Conservation (phyloP, 768 basidiomycete genomes). For the Collybia nuda region DNA sequence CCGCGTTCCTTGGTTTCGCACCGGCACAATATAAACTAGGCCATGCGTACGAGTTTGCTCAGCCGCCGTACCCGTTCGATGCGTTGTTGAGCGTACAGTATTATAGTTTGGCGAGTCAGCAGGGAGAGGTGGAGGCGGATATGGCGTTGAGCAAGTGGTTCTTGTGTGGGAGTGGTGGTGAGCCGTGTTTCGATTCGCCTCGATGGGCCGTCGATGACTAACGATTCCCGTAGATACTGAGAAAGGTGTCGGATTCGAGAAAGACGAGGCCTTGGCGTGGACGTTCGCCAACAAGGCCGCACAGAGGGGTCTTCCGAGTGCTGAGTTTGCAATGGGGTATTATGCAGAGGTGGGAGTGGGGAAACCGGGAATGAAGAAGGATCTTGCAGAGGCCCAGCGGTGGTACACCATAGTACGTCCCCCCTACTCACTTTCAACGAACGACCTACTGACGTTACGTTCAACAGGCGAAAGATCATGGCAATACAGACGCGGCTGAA, state of each 20-base stretch:
- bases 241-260: slow-evolving; percentile 63
- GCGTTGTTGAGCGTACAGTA: slow-evolving; percentile 89
- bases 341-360: slow-evolving; percentile 94
- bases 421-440: background rate
- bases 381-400: slow-evolving; percentile 59
- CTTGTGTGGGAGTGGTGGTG: slow-evolving; percentile 70
- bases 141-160: slow-evolving; percentile 99
- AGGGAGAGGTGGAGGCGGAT: slow-evolving; percentile 90
- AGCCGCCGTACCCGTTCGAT: slow-evolving; percentile 83
- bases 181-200: too few relatives aligned
- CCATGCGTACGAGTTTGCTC: slow-evolving; percentile 89
- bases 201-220: too few relatives aligned
- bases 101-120: slow-evolving; percentile 79
- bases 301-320: slow-evolving; percentile 69
- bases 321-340: slow-evolving; percentile 96
- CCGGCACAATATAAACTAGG: slow-evolving; percentile 94
- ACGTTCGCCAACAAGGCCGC: slow-evolving; percentile 91
- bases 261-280: slow-evolving; percentile 82
- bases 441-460: background rate
- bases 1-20: slow-evolving; percentile 82
- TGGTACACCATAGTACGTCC: slow-evolving; percentile 68
- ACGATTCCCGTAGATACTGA: slow-evolving; percentile 9
- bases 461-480: slow-evolving; percentile 67
- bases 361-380: slow-evolving; percentile 38
- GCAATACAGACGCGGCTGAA: slow-evolving; percentile 77